These are phyloP conservation scores for Kodamaea suecica DNA, from an alignment of 1,139 yeast genomes.

Conservation along the genomic window DNA sequence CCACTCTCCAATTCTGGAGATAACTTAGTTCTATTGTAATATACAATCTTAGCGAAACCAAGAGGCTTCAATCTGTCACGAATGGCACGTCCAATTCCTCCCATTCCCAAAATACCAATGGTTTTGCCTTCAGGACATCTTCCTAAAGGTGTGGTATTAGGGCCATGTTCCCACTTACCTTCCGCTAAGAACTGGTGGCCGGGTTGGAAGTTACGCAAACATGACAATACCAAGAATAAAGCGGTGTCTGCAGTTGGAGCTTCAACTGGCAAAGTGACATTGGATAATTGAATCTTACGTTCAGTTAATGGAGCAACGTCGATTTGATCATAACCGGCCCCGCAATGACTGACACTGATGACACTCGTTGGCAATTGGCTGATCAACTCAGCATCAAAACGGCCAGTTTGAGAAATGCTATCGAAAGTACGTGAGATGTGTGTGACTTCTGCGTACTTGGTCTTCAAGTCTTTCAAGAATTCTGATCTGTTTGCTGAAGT, in stretches of 20 bases:
- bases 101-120: slow-evolving; percentile 72
- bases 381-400: slow-evolving; percentile 72
- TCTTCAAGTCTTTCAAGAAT: slow-evolving; percentile 49
- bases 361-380: slow-evolving; percentile 57
- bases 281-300: slow-evolving; percentile 61
- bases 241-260: slow-evolving; percentile 84
- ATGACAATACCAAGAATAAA: slow-evolving; percentile 59
- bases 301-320: slow-evolving; percentile 53
- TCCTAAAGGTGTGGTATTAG: slow-evolving; percentile 17
- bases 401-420: slow-evolving; percentile 55
- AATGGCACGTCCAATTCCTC: slow-evolving; percentile 73
- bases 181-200: slow-evolving; percentile 46
- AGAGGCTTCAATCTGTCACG: slow-evolving; percentile 61
- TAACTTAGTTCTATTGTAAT: slow-evolving; percentile 58
- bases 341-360: slow-evolving; percentile 69
- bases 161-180: slow-evolving; percentile 54
- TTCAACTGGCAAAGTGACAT: slow-evolving; percentile 71
- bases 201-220: slow-evolving; percentile 61
- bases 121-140: slow-evolving; percentile 56
- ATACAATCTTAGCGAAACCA: slow-evolving; percentile 57
- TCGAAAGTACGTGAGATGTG: slow-evolving; percentile 53
- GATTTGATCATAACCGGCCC: slow-evolving; percentile 93
- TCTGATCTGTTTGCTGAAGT: slow-evolving; percentile 45
- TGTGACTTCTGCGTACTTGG: slow-evolving; percentile 46
- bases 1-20: slow-evolving; percentile 54